Evolutionary conservation across 176 grass and related monocot species (phyloP), one percentile per base, ranked within the genome.

Genomic region (Phoenix dactylifera): DNA sequence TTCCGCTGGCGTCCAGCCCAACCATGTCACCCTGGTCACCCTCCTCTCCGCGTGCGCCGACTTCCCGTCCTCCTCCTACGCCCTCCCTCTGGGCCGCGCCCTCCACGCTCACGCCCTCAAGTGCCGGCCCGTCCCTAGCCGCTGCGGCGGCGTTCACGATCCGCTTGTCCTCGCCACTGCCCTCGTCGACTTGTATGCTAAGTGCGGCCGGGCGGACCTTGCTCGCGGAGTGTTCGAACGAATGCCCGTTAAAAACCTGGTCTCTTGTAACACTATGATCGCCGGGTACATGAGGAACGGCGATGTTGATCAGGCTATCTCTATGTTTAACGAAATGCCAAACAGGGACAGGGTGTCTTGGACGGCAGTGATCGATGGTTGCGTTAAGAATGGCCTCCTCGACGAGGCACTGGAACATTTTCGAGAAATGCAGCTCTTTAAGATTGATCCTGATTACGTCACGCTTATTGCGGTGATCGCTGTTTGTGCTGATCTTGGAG

Each of bases 211-310:
- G 9, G 2, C 35, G 10, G 35, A 44, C 2, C 9, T 63, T 23
- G 77, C 77, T 1, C 51, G 58, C 1, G 58, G 9, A 32, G 61
- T 95, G 67, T 95, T 87, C 74, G 71, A 73, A 55, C 22, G 62
- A 25, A 90, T 84, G 72, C 67, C 77, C n/a, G 54, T 60, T 6
- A 72, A 71, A 61, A 83, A 76, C 18, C 63, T 51, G 15, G 59
- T 95, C 57, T 79, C 80, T 50, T 82, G 77, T 64, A 95, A 89
- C 78, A 80, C 77, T 18, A 52, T 95, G 79, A 50, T 95, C 35
- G 68, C 73, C 4, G 86, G 83, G 1, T 75, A 85, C 26, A 73
- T 87, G 71, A 81, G 76, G 12, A 74, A 79, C 55, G 80, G 76
- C 29, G 77, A 78, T 20, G 66, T 87, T 2, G 61, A 55, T 3